phyloP scores from a whole-genome alignment of 176 grass and related monocot species.

The Zizania latifolia region DNA sequence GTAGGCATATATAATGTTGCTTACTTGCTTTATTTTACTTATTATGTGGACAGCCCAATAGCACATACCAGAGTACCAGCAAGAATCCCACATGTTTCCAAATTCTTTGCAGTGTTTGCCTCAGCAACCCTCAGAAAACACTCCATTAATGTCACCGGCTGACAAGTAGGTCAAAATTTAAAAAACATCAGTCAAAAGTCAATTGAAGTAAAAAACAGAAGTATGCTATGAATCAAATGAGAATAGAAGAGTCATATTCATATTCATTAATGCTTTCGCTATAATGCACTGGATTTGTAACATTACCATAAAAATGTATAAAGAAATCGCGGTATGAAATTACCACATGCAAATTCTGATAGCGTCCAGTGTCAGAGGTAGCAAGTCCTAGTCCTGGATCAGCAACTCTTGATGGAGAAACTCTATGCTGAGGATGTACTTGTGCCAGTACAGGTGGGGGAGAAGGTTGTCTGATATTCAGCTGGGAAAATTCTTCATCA shows the following conservation, averaged over 20 bases:
- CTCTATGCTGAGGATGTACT: slow-evolving; percentile 47
- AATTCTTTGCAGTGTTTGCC: slow-evolving; percentile 82
- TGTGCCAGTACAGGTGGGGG: slow-evolving; percentile 73
- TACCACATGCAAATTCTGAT: slow-evolving; percentile 92
- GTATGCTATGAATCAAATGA: not conserved
- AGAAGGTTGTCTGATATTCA: slow-evolving; percentile 81
- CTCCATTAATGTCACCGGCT: slow-evolving; percentile 93
- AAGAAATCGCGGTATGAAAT: slow-evolving; percentile 24
- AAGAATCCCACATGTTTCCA: slow-evolving; percentile 98
- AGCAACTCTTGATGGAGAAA: slow-evolving; percentile 71
- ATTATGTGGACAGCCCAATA: not conserved
- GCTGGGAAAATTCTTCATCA: slow-evolving; percentile 51
- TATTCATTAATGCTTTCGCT: slow-evolving; percentile 2
- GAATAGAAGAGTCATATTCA: not conserved
- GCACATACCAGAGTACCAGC: slow-evolving; percentile 73
- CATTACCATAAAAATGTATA: not conserved
- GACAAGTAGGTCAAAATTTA: slow-evolving; percentile 23
- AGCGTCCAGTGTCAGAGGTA: slow-evolving; percentile 40
- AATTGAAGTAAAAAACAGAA: not conserved
- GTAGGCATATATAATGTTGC: slow-evolving; percentile 12
- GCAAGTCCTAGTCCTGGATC: slow-evolving; percentile 80
- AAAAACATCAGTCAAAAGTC: slow-evolving; percentile 5
- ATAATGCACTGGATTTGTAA: not conserved
- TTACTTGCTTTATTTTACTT: slow-evolving; percentile 16
- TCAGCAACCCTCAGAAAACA: slow-evolving; percentile 86